phyloP scores from a whole-genome alignment of 352 stramenopile genomes.

The Aphanomyces invadans region DNA sequence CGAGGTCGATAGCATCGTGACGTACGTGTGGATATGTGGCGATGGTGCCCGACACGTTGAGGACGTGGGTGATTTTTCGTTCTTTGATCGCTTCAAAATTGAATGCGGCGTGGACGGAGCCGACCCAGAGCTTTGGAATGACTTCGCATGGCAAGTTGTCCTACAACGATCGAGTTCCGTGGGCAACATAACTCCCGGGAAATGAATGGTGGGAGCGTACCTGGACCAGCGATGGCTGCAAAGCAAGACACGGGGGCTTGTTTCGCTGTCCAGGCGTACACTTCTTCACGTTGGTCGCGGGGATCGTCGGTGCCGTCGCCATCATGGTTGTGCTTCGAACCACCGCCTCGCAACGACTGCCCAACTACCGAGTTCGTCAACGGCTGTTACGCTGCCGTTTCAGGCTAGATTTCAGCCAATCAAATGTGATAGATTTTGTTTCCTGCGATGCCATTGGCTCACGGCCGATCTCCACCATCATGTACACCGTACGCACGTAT shows the following conservation, averaged over 20 bases:
- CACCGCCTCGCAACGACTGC: background rate
- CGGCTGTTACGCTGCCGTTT: background rate
- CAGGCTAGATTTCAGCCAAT: background rate
- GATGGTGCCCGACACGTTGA: conserved; percentile 79
- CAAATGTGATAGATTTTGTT: background rate
- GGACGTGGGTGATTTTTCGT: conserved; percentile 67
- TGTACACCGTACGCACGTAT: too few relatives aligned
- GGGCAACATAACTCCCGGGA: background rate
- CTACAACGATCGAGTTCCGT: conserved; percentile 32
- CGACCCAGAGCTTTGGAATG: conserved; percentile 60
- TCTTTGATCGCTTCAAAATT: conserved; percentile 76
- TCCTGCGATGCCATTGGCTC: background rate
- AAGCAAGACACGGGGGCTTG: conserved; percentile 6
- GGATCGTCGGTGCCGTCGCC: background rate
- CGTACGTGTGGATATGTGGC: conserved; percentile 69
- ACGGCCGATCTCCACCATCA: background rate
- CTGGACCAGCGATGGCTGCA: conserved; percentile 20
- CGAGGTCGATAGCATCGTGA: background rate
- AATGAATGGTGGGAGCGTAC: background rate
- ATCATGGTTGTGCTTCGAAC: too few relatives aligned
- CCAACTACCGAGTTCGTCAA: background rate
- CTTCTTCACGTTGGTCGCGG: background rate
- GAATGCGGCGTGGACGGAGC: conserved; percentile 81
- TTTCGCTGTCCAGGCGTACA: background rate
- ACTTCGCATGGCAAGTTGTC: conserved; percentile 80